phyloP scores from a whole-genome alignment of 1,139 yeast genomes.

The Insectozyma bohioensis region DNA sequence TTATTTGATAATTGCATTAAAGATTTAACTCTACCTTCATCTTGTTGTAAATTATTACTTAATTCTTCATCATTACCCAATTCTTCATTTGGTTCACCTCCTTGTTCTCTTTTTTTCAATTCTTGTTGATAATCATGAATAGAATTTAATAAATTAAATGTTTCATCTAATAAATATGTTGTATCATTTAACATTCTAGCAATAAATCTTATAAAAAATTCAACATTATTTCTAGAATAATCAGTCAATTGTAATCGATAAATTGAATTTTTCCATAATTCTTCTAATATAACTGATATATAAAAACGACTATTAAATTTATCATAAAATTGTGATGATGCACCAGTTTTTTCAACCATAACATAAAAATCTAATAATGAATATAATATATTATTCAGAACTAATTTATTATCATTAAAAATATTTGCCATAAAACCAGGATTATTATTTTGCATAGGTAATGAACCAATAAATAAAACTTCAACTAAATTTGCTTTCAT shows the following conservation, averaged over 20 bases:
- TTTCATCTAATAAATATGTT: constrained; percentile 88
- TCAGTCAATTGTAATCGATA: constrained; percentile 67
- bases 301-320: constrained; percentile 89
- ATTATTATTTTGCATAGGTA: constrained; percentile 52
- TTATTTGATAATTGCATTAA: constrained; percentile 83
- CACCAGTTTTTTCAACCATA: constrained; percentile 94
- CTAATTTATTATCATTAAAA: constrained; percentile 63
- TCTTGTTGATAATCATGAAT: constrained; percentile 77
- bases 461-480: constrained; percentile 72
- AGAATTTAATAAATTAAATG: constrained; percentile 72
- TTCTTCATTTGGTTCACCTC: constrained; percentile 34
- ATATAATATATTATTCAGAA: constrained; percentile 67
- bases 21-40: constrained; percentile 79
- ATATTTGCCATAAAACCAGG: constrained; percentile 75
- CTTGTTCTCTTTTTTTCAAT: constrained; percentile 24
- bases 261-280: constrained; percentile 72
- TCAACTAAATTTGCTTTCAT: constrained; percentile 84
- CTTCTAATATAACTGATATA: constrained; percentile 79
- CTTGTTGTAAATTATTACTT: constrained; percentile 49
- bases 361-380: constrained; percentile 88
- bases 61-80: constrained; percentile 65
- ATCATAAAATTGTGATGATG: constrained; percentile 93
- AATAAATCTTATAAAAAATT: constrained; percentile 85
- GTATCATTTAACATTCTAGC: constrained; percentile 95
- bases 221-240: constrained; percentile 66